These are phyloP conservation scores for Cordyceps javanica DNA, from an alignment of 2,329 filamentous ascomycete species.

Conservation along the genomic window DNA sequence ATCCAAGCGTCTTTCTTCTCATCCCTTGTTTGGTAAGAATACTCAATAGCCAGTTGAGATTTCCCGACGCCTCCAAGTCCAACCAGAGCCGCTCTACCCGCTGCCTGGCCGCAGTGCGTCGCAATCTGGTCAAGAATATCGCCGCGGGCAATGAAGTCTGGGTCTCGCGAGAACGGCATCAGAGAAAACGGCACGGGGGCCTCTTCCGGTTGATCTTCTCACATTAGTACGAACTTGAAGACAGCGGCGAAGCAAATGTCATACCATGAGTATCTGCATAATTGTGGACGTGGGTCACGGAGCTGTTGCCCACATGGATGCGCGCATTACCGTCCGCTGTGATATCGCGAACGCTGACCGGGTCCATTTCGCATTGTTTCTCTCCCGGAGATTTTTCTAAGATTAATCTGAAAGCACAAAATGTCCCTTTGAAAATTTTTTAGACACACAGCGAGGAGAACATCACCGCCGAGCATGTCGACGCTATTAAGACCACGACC, in stretches of 20 bases:
- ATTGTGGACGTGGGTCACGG: not conserved
- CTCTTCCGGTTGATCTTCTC: not conserved
- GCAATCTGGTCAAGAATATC: slow-evolving; percentile 21
- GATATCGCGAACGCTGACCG: not conserved
- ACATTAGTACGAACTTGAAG: not conserved
- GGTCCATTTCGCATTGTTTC: not conserved
- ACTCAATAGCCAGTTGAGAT: slow-evolving; percentile 7
- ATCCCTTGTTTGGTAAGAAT: not conserved
- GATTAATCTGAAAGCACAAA: not conserved
- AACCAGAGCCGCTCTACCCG: slow-evolving; percentile 23
- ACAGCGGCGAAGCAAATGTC: not conserved
- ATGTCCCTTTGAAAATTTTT: no score
- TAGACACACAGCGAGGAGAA: not conserved
- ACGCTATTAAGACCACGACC: not conserved
- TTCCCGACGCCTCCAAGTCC: slow-evolving; percentile 30
- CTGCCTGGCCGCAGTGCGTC: slow-evolving; percentile 16
- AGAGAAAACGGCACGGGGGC: not conserved
- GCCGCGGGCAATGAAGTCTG: slow-evolving; percentile 24
- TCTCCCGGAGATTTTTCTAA: not conserved
- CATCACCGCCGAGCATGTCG: not conserved
- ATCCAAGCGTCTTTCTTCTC: slow-evolving; percentile 16
- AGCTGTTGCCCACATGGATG: not conserved
- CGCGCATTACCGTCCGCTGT: not conserved
- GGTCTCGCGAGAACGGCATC: slow-evolving; percentile 24
- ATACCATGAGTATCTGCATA: not conserved